Evolutionary conservation across 768 basidiomycete genomes (phyloP).

Genomic region (Strobilomyces dryophilus): DNA sequence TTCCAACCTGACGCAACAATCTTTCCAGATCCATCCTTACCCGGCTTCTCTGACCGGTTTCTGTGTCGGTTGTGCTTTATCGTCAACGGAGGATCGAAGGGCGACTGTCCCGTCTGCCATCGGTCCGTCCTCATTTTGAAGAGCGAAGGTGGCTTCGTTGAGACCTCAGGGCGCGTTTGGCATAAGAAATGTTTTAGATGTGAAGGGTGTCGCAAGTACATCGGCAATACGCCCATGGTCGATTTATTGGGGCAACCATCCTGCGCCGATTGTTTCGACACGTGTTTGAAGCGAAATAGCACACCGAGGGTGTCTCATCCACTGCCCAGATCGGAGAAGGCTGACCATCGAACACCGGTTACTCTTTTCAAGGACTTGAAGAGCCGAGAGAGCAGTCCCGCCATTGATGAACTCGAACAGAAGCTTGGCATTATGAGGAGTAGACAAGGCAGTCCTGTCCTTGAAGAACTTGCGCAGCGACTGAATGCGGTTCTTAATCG

Average conservation of each 20-base stretch:
- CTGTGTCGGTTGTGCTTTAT: conserved; percentile 74
- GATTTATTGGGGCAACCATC: conserved; percentile 80
- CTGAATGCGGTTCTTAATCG: conserved; percentile 39
- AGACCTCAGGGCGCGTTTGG: conserved; percentile 69
- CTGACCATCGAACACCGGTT: conserved; percentile 39
- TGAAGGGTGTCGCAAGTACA: conserved; percentile 64
- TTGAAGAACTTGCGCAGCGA: conserved; percentile 47
- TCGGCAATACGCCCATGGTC: conserved; percentile 73
- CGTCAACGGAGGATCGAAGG: conserved; percentile 71
- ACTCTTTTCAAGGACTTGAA: conserved; percentile 40
- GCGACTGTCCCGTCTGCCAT: conserved; percentile 61
- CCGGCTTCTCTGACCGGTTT: conserved; percentile 43
- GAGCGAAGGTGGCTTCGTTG: conserved; percentile 73
- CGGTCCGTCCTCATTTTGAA: conserved; percentile 72
- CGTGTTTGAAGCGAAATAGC: conserved; percentile 54
- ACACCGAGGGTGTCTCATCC: conserved; percentile 40
- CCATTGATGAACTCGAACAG: conserved; percentile 61
- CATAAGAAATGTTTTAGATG: conserved; percentile 81
- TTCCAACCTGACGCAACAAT: conserved; percentile 85
- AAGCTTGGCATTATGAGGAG: conserved; percentile 53
- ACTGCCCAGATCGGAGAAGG: conserved; percentile 24
- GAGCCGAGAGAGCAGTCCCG: conserved; percentile 53
- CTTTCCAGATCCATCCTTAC: conserved; percentile 61
- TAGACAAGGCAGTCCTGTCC: conserved; percentile 51
- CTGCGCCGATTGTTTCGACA: conserved; percentile 79